These are phyloP conservation scores for Cercospora nicotianae DNA, from an alignment of 2,329 filamentous ascomycete species.

Conservation along the genomic window DNA sequence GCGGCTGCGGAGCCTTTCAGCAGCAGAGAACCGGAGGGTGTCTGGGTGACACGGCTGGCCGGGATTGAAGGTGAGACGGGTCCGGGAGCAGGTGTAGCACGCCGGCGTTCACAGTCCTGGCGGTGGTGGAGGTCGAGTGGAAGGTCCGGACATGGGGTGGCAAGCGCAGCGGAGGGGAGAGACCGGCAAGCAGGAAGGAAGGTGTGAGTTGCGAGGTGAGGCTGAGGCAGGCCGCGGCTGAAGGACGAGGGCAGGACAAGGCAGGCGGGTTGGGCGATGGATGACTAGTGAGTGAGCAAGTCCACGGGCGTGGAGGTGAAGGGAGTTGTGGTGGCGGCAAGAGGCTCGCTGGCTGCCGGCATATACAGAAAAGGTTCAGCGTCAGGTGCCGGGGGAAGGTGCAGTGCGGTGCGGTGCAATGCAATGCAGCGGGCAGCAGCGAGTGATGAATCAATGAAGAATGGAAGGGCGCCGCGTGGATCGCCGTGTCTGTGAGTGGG, in stretches of 20 bases:
- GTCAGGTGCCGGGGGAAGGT: conserved; percentile 16
- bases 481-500: not conserved
- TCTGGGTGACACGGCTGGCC: conserved; percentile 9
- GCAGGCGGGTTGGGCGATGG: not conserved
- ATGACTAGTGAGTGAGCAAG: conserved; percentile 5
- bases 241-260: not conserved
- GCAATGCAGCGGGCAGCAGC: not conserved
- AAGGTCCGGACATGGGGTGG: not conserved
- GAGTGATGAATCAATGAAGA: not conserved
- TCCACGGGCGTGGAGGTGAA: conserved; percentile 1
- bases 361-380: conserved; percentile 16
- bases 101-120: not conserved
- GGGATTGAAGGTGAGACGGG: not conserved
- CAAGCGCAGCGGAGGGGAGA: not conserved
- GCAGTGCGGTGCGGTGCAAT: not conserved
- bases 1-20: conserved; percentile 10
- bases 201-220: not conserved
- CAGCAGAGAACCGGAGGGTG: not conserved
- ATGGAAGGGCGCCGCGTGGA: not conserved
- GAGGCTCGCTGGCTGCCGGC: conserved; percentile 17
- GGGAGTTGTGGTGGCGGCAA: not conserved
- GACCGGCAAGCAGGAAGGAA: not conserved
- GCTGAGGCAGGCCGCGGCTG: not conserved
- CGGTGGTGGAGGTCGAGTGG: not conserved
- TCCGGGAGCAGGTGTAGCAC: conserved; percentile 5